Percentiles rank a stretch among this genome's conserved stretches.
These are phyloP conservation scores for Tardiomyces digboiensis DNA, from an alignment of 1,139 yeast species.

Conservation along the genomic window DNA sequence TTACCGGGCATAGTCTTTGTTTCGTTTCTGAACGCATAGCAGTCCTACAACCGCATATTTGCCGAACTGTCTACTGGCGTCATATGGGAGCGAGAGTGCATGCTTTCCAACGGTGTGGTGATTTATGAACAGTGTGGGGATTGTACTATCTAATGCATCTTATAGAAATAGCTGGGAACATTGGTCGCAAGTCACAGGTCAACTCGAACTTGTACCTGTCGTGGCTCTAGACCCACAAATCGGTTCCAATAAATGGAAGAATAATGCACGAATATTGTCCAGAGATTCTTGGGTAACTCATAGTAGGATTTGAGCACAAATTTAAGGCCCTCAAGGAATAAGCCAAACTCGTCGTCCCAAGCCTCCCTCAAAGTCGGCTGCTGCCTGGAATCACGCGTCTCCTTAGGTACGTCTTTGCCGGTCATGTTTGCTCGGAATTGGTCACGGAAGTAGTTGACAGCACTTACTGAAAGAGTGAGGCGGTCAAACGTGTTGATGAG, in stretches of 20 bases:
- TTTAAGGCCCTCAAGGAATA: constrained; percentile 51
- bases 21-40: too few relatives aligned
- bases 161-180: too few relatives aligned
- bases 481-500: constrained; percentile 88
- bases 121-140: too few relatives aligned
- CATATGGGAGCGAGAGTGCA: too few relatives aligned
- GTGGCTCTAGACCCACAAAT: constrained; percentile 46
- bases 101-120: too few relatives aligned
- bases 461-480: constrained; percentile 70
- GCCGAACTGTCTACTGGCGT: too few relatives aligned
- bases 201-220: background rate
- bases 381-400: constrained; percentile 7
- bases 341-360: constrained; percentile 44
- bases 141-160: too few relatives aligned
- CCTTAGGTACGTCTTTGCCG: constrained; percentile 5
- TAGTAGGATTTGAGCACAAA: constrained; percentile 62
- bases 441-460: constrained; percentile 52
- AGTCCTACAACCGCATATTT: too few relatives aligned
- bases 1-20: background rate
- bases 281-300: constrained; percentile 57
- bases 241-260: constrained; percentile 58
- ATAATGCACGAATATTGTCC: constrained; percentile 39
- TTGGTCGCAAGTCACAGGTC: background rate
- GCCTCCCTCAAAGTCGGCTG: constrained; percentile 30
- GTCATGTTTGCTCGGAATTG: constrained; percentile 6